phyloP scores from a whole-genome alignment of 2,329 filamentous ascomycete genomes.

The Arthrobotrys musiformis region DNA sequence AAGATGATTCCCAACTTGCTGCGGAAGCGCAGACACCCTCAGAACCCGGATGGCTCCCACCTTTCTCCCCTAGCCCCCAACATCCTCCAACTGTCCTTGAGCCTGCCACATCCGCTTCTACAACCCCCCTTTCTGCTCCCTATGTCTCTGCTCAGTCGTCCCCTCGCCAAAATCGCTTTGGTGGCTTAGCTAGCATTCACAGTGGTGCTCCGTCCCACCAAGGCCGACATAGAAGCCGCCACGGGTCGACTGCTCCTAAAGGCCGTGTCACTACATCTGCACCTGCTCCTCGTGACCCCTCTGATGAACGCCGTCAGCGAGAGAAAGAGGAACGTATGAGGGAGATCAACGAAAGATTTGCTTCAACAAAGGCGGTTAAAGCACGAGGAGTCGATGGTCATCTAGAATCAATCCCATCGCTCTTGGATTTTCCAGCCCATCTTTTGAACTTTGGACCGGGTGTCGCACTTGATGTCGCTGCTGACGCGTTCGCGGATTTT shows the following conservation, averaged over 20 bases:
- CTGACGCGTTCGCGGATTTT: background rate
- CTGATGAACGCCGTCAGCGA: conserved; percentile 34
- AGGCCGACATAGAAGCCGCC: background rate
- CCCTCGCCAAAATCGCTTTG: background rate
- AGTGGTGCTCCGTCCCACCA: background rate
- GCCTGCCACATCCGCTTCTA: background rate
- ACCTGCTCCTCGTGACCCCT: conserved; percentile 13
- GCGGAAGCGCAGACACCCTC: background rate
- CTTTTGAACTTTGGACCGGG: background rate
- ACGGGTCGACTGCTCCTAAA: background rate
- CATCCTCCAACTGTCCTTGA: background rate
- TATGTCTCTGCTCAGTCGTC: background rate
- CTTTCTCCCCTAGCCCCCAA: background rate
- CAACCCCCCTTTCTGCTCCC: background rate
- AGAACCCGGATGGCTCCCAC: background rate
- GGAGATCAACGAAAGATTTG: conserved; percentile 29
- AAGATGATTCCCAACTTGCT: background rate
- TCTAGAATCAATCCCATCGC: background rate
- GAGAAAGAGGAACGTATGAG: conserved; percentile 45
- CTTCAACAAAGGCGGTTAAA: background rate
- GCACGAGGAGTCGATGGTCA: conserved; percentile 12
- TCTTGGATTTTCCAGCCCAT: background rate
- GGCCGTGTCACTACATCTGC: background rate
- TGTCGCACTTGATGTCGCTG: background rate
- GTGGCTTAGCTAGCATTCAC: background rate